Evolutionary conservation across 2,329 filamentous ascomycete genomes (phyloP).

Genomic region (Cadophora gregata): DNA sequence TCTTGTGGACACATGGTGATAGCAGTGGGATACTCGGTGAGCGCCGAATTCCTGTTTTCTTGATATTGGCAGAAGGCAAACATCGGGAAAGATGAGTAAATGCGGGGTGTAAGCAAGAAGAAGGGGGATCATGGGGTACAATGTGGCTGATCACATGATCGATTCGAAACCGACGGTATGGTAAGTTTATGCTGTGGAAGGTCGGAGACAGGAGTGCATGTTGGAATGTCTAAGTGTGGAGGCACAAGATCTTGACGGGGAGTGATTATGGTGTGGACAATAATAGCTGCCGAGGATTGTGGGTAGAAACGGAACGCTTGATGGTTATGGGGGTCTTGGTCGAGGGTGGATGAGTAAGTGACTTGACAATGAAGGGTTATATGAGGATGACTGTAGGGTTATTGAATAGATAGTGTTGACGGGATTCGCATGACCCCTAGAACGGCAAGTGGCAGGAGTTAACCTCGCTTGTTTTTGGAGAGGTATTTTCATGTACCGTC

Average conservation of each 20-base stretch:
- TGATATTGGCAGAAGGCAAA: too few species aligned
- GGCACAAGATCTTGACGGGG: neutral
- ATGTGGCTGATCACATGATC: slow-evolving; percentile 13
- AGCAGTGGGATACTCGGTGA: neutral
- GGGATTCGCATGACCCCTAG: neutral
- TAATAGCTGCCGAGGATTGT: neutral
- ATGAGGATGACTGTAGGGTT: neutral
- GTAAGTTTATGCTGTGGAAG: neutral
- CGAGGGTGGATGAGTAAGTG: neutral
- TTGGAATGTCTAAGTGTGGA: slow-evolving; percentile 10
- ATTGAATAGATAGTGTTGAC: neutral
- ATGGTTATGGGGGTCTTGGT: neutral
- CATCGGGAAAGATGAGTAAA: too few species aligned
- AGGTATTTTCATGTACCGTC: slow-evolving; percentile 3
- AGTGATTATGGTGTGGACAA: neutral
- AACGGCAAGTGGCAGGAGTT: neutral
- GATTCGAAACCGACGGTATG: slow-evolving; percentile 7
- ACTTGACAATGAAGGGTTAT: neutral
- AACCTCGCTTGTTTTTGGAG: slow-evolving; percentile 10
- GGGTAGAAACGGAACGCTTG: too few species aligned
- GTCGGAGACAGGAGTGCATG: slow-evolving; percentile 3
- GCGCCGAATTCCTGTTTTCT: neutral
- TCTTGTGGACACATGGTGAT: neutral
- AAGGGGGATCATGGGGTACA: slow-evolving; percentile 1
- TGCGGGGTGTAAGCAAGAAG: too few species aligned